Evolutionary conservation across 2,329 filamentous ascomycete species (phyloP).

Genomic region (Hymenoscyphus linearis): DNA sequence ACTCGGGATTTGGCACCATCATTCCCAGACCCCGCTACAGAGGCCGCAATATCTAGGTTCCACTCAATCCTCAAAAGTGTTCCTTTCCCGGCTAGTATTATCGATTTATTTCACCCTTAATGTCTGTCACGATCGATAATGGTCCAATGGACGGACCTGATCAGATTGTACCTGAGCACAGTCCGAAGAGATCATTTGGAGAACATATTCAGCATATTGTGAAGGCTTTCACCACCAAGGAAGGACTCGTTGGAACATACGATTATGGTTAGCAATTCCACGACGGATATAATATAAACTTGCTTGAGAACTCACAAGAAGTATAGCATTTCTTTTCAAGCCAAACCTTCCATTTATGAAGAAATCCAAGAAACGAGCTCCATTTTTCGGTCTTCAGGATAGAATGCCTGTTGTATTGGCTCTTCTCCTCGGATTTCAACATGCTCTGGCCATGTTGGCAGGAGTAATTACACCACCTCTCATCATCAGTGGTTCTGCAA

Average conservation of each 20-base stretch:
- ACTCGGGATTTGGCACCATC: background rate
- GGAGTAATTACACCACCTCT: conserved; percentile 70
- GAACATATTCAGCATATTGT: conserved; percentile 36
- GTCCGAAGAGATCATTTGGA: conserved; percentile 36
- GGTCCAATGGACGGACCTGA: conserved; percentile 35
- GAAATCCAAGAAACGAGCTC: conserved; percentile 51
- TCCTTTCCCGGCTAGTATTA: background rate
- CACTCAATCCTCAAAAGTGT: conserved; percentile 10
- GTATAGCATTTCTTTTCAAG: conserved; percentile 62
- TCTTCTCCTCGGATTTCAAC: conserved; percentile 71
- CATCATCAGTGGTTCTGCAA: conserved; percentile 56
- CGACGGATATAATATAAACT: conserved; percentile 25
- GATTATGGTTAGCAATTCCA: conserved; percentile 61
- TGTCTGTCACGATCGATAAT: conserved; percentile 25
- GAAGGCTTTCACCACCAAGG: conserved; percentile 45
- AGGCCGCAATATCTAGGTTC: conserved; percentile 1
- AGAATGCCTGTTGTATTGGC: conserved; percentile 70
- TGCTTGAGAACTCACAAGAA: conserved; percentile 9
- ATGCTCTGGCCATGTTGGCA: conserved; percentile 68
- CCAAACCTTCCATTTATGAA: conserved; percentile 77
- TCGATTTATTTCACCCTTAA: conserved; percentile 7
- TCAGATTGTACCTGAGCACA: conserved; percentile 39
- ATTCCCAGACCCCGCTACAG: background rate
- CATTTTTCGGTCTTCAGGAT: conserved; percentile 82
- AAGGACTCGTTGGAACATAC: conserved; percentile 77